Base-by-base conservation (phyloP, 768 basidiomycete genomes). In the Amanita exitialis region DNA sequence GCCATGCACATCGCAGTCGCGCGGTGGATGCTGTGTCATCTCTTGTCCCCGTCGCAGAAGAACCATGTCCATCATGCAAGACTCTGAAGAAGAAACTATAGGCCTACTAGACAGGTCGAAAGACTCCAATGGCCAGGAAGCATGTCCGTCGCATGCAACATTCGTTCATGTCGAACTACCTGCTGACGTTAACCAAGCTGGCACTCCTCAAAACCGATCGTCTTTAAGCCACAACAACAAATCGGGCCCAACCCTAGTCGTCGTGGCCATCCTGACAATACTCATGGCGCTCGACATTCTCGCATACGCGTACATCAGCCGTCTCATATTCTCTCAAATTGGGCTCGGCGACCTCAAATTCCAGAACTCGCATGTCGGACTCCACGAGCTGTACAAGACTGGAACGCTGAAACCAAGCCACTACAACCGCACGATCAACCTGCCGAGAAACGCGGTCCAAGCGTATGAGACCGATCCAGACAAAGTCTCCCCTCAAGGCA, bases 271-370 rank as follows among this genome's bases (percentile, higher is more conserved):
- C 15, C 34, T 60, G 15, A 18, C 56, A 10, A 13, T 60, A 4
- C 59, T 65, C 50, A 43, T 65, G 46, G 16, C 60, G 2, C 9
- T 62, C 16, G 64, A 65, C 49, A 55, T 63, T 34, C 25, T 53
- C 4, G 59, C 55, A 25, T 65, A 62, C 43, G 13, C 57, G 12
- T 57, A 50, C 27, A 58, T 65, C 23, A 53, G 34, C 6, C 51
- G 51, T 20, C 32, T 62, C 20, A 35, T 61, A 12, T 45, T 57
- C 41, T 41, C 41, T 30, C 13, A n/a, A 32, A 13, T 37, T 12
- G 45, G 16, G 4, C 10, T 44, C 4, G 44, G 44, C n/a, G 46
- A 53, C 27, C 38, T 48, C 15, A 27, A 21, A 47, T 52, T 37
- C 5, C 30, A 35, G 28, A 49, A 36, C 25, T 27, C 47, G 20